These are phyloP conservation scores for Ceratocystis harringtonii DNA, from an alignment of 2,329 filamentous ascomycete genomes.

Conservation along the genomic window DNA sequence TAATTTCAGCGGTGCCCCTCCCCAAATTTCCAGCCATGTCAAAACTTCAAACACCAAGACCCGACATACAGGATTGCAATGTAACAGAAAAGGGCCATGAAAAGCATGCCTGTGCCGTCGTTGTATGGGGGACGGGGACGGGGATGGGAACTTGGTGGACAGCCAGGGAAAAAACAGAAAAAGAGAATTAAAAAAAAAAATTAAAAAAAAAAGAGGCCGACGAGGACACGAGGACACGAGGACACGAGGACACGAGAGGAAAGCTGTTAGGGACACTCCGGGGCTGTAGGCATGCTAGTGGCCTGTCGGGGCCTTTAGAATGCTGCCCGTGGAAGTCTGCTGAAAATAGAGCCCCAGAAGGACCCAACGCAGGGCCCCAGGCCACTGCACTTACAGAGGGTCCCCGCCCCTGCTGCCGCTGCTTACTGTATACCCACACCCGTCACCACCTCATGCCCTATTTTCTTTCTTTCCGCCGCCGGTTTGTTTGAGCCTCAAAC, in stretches of 20 bases:
- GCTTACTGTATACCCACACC: not conserved
- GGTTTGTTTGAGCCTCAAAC: not conserved
- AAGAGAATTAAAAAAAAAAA: not conserved
- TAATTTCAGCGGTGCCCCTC: not conserved
- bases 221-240: not conserved
- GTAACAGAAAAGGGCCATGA: not conserved
- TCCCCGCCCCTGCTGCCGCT: too few relatives aligned
- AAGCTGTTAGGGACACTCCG: not conserved
- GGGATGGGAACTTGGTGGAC: not conserved
- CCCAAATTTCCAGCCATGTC: conserved; percentile 4
- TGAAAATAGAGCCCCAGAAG: too few relatives aligned
- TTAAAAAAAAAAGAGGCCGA: not conserved
- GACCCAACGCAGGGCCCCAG: too few relatives aligned
- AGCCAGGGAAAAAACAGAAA: not conserved
- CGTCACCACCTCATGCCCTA: not conserved
- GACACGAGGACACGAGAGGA: too few relatives aligned
- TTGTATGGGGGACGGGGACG: not conserved
- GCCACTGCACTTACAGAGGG: too few relatives aligned
- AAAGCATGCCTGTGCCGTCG: too few relatives aligned
- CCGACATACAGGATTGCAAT: conserved; percentile 4
- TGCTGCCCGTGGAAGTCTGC: too few relatives aligned
- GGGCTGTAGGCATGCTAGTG: not conserved
- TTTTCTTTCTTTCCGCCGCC: not conserved
- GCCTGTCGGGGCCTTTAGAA: too few relatives aligned
- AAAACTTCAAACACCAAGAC: conserved; percentile 2